Base-by-base conservation (phyloP, 371 early-diverging fungal species). In the Umbelopsis sp. region DNA sequence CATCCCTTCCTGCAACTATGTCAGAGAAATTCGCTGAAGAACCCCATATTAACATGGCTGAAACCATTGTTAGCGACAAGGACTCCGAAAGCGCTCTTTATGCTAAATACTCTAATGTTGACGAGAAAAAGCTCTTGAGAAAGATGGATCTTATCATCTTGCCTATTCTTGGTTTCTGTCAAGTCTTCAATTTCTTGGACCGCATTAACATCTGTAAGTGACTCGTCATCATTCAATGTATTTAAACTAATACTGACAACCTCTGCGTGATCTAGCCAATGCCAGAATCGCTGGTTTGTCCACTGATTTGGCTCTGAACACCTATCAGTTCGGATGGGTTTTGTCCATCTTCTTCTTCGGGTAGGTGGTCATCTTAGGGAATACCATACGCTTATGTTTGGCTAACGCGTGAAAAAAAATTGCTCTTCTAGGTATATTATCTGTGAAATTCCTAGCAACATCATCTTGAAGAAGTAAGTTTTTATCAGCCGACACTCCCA, bases 271-370 rank as follows among this genome's bases (percentile, higher is more conserved):
- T 22, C 12, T 41, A 65, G 80, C 79, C 45, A 82, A 82, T 64
- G 82, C 82, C 1, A 82, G 76, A 63, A 65, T 82, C 0, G 82
- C 72, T 38, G 80, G 80, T n/a, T 63, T 82, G 14, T 63, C 70
- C 25, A 63, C 50, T 35, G 80, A 80, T 41, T 51, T 79, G 63
- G 14, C 67, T 11, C 51, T 79, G 71, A 67, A 76, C 0, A 46
- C 46, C 3, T 32, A 64, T 44, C 65, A 81, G 41, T 81, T 74
- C 50, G 50, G 68, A 44, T 68, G 63, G 65, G 53, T 68, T 1
- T 25, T 70, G 48, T 73, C 70, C 6, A 67, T 63, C 45, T 74
- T 70, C n/a, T 73, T 63, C 41, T 71, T 70, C 53, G 71, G 71
- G 57, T 57, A 57, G 29, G 29, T 29, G 29, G 29, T 29, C 29